phyloP scores from a whole-genome alignment of 495 filamentous ascomycete genomes.

The Penicillium flavigenum region DNA sequence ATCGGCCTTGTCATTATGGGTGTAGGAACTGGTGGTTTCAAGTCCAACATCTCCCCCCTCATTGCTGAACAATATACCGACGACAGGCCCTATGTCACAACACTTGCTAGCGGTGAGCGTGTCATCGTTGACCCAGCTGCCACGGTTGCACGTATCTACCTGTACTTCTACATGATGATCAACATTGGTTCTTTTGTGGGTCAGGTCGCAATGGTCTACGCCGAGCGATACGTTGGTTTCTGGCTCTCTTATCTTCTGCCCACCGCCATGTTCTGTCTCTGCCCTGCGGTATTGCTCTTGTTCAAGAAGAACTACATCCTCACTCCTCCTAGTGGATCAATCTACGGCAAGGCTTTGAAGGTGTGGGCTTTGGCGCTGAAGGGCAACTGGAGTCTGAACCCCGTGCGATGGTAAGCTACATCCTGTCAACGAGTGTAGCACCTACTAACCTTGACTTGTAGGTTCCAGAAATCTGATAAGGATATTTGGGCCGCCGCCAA shows the following conservation, averaged over 20 bases:
- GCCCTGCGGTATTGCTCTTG: constrained; percentile 60
- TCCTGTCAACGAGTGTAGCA: background rate
- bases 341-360: constrained; percentile 57
- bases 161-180: constrained; percentile 57
- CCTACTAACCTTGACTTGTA: constrained; percentile 13
- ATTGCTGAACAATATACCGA: constrained; percentile 52
- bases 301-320: constrained; percentile 60
- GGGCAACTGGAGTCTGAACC: constrained; percentile 61
- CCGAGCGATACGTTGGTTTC: constrained; percentile 68
- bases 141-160: constrained; percentile 48
- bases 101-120: constrained; percentile 54
- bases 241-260: constrained; percentile 73
- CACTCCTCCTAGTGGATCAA: constrained; percentile 60
- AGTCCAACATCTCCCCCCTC: constrained; percentile 65
- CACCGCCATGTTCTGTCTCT: constrained; percentile 57
- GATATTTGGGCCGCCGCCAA: constrained; percentile 65
- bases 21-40: constrained; percentile 56
- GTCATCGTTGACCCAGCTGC: constrained; percentile 69
- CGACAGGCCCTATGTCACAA: constrained; percentile 44
- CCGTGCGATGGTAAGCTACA: constrained; percentile 33
- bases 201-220: constrained; percentile 38
- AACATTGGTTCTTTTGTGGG: constrained; percentile 45
- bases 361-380: constrained; percentile 59
- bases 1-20: constrained; percentile 61
- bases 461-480: constrained; percentile 49